Conservation (phyloP, 1,284 basidiomycete genomes). For the Amylostereum areolatum region DNA sequence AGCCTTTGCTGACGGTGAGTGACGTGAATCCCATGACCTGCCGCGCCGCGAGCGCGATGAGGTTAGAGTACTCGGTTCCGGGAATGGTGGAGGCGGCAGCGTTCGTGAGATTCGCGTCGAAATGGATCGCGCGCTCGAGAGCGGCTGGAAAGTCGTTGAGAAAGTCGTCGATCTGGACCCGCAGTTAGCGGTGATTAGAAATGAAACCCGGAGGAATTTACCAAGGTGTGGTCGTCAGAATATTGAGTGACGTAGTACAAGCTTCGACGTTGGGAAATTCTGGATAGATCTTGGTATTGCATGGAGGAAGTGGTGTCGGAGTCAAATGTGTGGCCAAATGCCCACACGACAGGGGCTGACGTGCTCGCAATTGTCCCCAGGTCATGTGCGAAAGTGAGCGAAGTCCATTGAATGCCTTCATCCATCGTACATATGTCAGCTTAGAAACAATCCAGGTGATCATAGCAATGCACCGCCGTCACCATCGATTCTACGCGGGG, state of each 20-base stretch:
- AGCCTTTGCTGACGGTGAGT: slow-evolving; percentile 4
- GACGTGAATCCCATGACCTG: slow-evolving; percentile 2
- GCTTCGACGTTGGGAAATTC: not conserved
- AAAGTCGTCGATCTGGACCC: slow-evolving; percentile 13
- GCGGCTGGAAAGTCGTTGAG: not conserved
- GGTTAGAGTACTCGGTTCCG: not conserved
- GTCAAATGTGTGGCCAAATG: not conserved
- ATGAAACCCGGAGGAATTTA: slow-evolving; percentile 9
- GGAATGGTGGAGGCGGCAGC: not conserved
- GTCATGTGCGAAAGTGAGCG: slow-evolving; percentile 7
- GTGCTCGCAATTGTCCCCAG: not conserved
- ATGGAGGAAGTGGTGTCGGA: slow-evolving; percentile 14
- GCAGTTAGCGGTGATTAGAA: no score
- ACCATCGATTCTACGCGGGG: no score
- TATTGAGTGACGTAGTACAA: not conserved
- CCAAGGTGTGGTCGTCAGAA: slow-evolving; percentile 4
- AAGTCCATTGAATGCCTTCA: slow-evolving; percentile 19
- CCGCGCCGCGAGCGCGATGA: slow-evolving; percentile 4
- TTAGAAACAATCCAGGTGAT: no score
- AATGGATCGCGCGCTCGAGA: not conserved
- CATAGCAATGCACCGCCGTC: no score
- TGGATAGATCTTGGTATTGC: slow-evolving; percentile 7
- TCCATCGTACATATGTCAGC: no score
- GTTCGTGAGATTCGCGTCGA: not conserved
- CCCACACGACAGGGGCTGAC: not conserved